These are phyloP conservation scores for Avena eriantha DNA, from an alignment of 176 grass and related monocot genomes.

Conservation along the genomic window DNA sequence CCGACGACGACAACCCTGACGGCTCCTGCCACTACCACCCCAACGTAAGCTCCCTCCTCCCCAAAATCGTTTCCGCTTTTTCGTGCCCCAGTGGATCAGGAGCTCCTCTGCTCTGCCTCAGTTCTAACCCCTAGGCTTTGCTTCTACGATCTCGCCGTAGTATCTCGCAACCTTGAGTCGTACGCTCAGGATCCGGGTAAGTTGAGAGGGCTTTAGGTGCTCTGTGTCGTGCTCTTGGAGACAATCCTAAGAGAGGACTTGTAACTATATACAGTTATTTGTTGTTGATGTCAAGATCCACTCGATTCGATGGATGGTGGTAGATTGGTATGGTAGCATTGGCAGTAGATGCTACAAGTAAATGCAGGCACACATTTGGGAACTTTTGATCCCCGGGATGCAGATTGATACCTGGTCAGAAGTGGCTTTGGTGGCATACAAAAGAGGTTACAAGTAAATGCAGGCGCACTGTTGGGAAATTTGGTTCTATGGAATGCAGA, in stretches of 20 bases:
- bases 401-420: neutral
- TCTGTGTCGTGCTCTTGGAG: neutral
- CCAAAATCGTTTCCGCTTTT: neutral
- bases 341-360: neutral
- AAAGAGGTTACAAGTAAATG: neutral
- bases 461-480: neutral
- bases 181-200: slow-evolving; percentile 1
- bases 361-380: neutral
- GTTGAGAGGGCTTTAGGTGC: neutral
- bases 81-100: neutral
- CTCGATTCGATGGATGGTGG: neutral
- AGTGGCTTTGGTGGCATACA: neutral
- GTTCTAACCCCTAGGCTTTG: neutral
- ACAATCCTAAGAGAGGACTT: neutral
- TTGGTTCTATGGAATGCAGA: neutral
- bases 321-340: slow-evolving; percentile 10
- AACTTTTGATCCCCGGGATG: neutral
- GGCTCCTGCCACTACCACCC: slow-evolving; percentile 85
- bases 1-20: slow-evolving; percentile 74
- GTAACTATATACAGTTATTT: neutral
- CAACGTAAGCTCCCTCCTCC: slow-evolving; percentile 59
- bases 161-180: neutral
- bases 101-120: neutral
- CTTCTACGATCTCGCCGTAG: neutral
- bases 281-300: neutral